Conservation (phyloP, 176 grass and related monocot genomes). For the Oryza meyeriana region DNA sequence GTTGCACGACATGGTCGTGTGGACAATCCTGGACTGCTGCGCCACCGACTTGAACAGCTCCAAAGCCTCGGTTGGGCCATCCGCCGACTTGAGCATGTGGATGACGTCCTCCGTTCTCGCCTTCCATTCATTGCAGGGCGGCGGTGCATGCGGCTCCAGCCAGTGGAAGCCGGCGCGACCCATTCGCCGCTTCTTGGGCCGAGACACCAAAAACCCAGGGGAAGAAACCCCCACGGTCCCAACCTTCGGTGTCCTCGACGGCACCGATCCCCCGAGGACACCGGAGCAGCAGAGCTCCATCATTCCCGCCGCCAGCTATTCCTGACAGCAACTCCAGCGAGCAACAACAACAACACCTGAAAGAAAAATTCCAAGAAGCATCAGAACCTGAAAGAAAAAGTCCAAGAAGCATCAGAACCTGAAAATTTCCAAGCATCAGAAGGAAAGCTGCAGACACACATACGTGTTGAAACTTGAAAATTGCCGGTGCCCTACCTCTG, state of each 20-base stretch:
- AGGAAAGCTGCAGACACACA: not conserved
- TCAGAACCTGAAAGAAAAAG: not conserved
- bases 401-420: no score
- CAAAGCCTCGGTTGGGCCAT: slow-evolving; percentile 48
- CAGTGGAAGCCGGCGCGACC: not conserved
- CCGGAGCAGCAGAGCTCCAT: slow-evolving; percentile 56
- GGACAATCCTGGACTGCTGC: slow-evolving; percentile 40
- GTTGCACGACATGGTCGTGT: slow-evolving; percentile 88
- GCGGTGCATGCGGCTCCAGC: not conserved
- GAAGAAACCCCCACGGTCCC: slow-evolving; percentile 24
- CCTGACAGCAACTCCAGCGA: not conserved
- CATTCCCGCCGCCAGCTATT: not conserved
- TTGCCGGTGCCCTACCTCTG: not conserved
- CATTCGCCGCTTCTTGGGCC: slow-evolving; percentile 6
- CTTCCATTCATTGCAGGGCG: not conserved
- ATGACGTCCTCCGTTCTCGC: slow-evolving; percentile 46
- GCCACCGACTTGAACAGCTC: slow-evolving; percentile 60
- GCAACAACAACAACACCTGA: not conserved
- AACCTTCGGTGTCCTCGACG: slow-evolving; percentile 28
- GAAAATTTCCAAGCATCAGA: not conserved
- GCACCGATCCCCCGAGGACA: slow-evolving; percentile 3
- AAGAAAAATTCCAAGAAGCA: not conserved
- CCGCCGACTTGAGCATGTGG: slow-evolving; percentile 46
- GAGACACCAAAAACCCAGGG: slow-evolving; percentile 10
- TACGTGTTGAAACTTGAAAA: not conserved